These are phyloP conservation scores for Inosperma sp. DNA, from an alignment of 768 basidiomycete genomes.

Conservation along the genomic window DNA sequence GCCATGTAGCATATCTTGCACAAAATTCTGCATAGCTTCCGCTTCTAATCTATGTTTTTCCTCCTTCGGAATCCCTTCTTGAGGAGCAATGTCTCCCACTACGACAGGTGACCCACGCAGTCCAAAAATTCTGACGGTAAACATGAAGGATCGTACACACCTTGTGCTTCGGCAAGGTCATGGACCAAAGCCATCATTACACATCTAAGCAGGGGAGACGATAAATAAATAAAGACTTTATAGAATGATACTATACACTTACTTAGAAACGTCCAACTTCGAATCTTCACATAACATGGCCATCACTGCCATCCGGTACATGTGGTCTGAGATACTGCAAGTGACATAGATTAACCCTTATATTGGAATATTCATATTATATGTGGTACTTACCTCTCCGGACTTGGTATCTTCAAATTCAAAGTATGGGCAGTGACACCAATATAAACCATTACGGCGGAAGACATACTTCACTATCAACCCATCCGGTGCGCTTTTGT, in stretches of 20 bases:
- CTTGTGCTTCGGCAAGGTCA: constrained; percentile 94
- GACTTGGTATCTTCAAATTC: constrained; percentile 58
- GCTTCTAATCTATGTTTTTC: constrained; percentile 77
- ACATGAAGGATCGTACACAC: constrained; percentile 28
- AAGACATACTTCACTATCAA: constrained; percentile 71
- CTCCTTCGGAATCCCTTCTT: constrained; percentile 76
- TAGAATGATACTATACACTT: constrained; percentile 17
- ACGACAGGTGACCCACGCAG: not conserved
- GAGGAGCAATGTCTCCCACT: constrained; percentile 94
- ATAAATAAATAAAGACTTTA: not conserved
- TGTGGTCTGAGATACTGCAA: constrained; percentile 86
- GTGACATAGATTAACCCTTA: constrained; percentile 3
- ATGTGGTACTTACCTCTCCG: constrained; percentile 88
- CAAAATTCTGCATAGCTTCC: constrained; percentile 89
- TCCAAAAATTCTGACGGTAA: not conserved
- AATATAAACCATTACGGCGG: not conserved
- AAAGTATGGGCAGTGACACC: not conserved
- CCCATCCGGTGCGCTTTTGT: constrained; percentile 95
- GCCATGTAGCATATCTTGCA: constrained; percentile 82
- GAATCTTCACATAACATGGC: constrained; percentile 80
- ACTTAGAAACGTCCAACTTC: constrained; percentile 74
- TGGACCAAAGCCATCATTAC: constrained; percentile 91
- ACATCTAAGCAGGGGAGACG: constrained; percentile 43
- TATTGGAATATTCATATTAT: not conserved
- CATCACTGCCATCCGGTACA: constrained; percentile 96